These are phyloP conservation scores for Nicotiana noctiflora DNA, from an alignment of 257 asterid genomes.

Conservation along the genomic window DNA sequence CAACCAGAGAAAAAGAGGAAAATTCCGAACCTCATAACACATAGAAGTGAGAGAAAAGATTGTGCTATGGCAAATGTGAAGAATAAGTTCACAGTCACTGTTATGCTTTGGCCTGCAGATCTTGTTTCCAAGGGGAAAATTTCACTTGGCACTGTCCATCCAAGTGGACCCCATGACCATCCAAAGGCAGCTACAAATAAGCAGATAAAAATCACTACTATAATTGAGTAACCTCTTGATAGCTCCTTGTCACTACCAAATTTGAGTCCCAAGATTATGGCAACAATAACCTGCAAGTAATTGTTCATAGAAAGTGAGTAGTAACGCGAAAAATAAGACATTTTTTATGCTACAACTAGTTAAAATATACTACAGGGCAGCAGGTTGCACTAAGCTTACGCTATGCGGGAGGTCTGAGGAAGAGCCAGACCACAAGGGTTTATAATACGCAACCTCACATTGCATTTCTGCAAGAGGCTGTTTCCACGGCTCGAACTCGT, in stretches of 20 bases:
- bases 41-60: constrained; percentile 58
- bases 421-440: no score
- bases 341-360: neutral
- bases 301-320: neutral
- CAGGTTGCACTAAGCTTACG: no score
- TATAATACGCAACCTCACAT: no score
- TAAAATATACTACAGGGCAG: no score
- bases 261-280: constrained; percentile 43
- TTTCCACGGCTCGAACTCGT: no score
- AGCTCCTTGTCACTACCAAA: constrained; percentile 50
- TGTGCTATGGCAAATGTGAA: constrained; percentile 75
- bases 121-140: constrained; percentile 73
- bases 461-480: no score
- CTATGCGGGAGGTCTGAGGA: no score
- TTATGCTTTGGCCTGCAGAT: constrained; percentile 89
- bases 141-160: constrained; percentile 97
- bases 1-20: constrained; percentile 80
- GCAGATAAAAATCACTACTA: constrained; percentile 61
- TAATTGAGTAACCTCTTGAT: constrained; percentile 42
- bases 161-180: constrained; percentile 91
- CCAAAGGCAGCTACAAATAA: constrained; percentile 75
- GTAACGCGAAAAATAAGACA: neutral
- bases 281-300: constrained; percentile 17
- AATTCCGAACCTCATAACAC: constrained; percentile 73
- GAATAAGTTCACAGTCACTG: constrained; percentile 70